A percentile compares a stretch with the other conserved stretches of the same genome.
These are phyloP conservation scores for Wickerhamiella nectarea DNA, from an alignment of 805 yeast genomes.

Conservation along the genomic window DNA sequence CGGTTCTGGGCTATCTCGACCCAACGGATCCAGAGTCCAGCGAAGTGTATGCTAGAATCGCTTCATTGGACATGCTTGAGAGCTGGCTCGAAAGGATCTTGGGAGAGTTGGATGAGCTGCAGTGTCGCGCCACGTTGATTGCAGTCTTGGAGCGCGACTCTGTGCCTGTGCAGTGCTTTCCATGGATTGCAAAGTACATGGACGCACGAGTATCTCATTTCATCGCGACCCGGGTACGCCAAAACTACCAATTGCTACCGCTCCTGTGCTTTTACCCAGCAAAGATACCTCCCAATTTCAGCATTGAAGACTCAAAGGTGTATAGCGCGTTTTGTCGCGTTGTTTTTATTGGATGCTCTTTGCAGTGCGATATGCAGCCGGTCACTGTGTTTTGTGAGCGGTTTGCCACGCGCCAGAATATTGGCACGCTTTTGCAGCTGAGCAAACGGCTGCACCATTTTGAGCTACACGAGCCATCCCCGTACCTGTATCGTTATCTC, in stretches of 20 bases:
- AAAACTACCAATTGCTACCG: not conserved
- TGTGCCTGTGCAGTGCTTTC: not conserved
- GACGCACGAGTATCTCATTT: not conserved
- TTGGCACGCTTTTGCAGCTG: not conserved
- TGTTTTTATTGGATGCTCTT: not conserved
- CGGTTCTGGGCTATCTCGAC: not conserved
- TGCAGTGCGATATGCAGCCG: not conserved
- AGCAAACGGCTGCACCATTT: constrained; percentile 1
- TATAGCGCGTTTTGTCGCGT: not conserved
- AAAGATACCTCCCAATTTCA: not conserved
- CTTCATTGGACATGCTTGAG: not conserved
- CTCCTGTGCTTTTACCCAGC: not conserved
- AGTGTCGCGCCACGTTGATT: not conserved
- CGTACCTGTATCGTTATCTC: not conserved
- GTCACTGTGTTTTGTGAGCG: not conserved
- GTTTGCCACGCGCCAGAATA: not conserved
- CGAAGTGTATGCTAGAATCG: not conserved
- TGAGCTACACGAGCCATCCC: not conserved
- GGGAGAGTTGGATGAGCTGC: not conserved
- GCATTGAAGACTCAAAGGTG: not conserved
- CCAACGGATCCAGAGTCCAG: not conserved
- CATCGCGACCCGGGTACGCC: not conserved
- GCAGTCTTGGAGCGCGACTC: not conserved
- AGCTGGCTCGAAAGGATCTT: not conserved
- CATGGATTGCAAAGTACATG: not conserved